A percentile compares a stretch with the other conserved stretches of the same genome.
These are phyloP conservation scores for Penicillium sp. DNA, from an alignment of 2,329 filamentous ascomycete genomes.

Conservation along the genomic window DNA sequence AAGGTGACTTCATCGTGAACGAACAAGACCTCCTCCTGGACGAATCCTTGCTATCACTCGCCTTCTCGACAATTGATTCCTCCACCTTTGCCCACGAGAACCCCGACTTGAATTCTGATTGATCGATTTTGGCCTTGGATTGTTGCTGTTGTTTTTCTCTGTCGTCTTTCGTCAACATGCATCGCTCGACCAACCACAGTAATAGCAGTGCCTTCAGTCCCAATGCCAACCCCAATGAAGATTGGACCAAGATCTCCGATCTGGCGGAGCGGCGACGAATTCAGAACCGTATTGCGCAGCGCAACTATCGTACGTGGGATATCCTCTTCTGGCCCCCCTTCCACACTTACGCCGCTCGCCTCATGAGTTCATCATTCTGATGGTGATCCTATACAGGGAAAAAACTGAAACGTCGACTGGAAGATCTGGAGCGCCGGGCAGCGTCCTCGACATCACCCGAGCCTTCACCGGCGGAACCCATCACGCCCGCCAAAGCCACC, in stretches of 20 bases:
- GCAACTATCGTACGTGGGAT: slow-evolving; percentile 78
- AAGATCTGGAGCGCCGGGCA: slow-evolving; percentile 58
- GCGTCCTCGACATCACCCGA: slow-evolving; percentile 58
- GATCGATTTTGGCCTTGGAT: background rate
- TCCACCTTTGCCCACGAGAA: background rate
- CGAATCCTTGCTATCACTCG: background rate
- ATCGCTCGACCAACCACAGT: slow-evolving; percentile 54
- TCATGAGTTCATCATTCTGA: background rate
- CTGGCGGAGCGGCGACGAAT: slow-evolving; percentile 88
- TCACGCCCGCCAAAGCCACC: slow-evolving; percentile 24
- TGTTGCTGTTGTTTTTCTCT: background rate
- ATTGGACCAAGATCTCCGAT: slow-evolving; percentile 99
- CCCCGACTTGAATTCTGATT: background rate
- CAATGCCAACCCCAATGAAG: slow-evolving; percentile 90
- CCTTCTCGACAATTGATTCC: background rate
- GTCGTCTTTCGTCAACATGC: slow-evolving; percentile 20
- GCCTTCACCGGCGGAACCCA: slow-evolving; percentile 51
- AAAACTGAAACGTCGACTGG: slow-evolving; percentile 62
- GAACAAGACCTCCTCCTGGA: no score
- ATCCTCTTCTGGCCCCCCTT: background rate
- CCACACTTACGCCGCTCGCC: background rate
- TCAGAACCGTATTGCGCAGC: slow-evolving; percentile 95
- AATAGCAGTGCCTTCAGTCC: slow-evolving; percentile 93
- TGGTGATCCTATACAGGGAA: slow-evolving; percentile 43
- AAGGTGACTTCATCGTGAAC: no score